Conservation (phyloP, 2,329 filamentous ascomycete species). For the Colletotrichum filicis region DNA sequence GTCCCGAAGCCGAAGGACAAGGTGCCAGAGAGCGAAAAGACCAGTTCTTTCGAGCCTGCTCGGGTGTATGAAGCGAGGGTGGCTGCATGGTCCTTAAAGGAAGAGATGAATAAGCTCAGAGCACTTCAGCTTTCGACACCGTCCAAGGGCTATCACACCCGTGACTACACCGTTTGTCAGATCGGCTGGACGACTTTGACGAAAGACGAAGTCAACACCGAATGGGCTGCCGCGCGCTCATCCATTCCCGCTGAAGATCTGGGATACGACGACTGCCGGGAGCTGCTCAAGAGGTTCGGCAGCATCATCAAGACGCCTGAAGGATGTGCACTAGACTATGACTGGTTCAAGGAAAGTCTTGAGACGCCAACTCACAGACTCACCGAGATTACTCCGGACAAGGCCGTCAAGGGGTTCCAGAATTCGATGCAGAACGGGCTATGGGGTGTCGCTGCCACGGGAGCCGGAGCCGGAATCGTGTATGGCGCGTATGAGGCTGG, state of each 20-base stretch:
- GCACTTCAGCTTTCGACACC: neutral
- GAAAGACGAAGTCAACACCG: neutral
- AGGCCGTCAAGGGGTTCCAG: neutral
- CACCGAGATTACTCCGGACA: neutral
- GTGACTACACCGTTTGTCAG: neutral
- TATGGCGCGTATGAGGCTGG: neutral
- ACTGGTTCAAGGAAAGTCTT: neutral
- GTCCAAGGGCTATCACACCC: neutral
- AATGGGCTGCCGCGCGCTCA: neutral
- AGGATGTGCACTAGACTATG: neutral
- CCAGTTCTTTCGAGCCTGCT: neutral
- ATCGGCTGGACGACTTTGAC: neutral
- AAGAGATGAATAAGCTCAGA: neutral
- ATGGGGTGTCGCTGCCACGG: neutral
- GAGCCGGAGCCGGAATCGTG: neutral
- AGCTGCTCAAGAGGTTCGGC: neutral
- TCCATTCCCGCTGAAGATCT: neutral
- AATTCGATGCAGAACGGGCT: neutral
- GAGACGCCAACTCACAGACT: neutral
- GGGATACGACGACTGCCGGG: neutral
- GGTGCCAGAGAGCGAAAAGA: neutral
- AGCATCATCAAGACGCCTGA: slow-evolving; percentile 4
- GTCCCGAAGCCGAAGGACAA: neutral
- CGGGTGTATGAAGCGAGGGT: neutral
- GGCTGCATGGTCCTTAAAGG: neutral